A percentile compares a stretch with the other conserved stretches of the same genome.
phyloP scores from a whole-genome alignment of 139 green algal genomes.

The Penium margaritaceum region DNA sequence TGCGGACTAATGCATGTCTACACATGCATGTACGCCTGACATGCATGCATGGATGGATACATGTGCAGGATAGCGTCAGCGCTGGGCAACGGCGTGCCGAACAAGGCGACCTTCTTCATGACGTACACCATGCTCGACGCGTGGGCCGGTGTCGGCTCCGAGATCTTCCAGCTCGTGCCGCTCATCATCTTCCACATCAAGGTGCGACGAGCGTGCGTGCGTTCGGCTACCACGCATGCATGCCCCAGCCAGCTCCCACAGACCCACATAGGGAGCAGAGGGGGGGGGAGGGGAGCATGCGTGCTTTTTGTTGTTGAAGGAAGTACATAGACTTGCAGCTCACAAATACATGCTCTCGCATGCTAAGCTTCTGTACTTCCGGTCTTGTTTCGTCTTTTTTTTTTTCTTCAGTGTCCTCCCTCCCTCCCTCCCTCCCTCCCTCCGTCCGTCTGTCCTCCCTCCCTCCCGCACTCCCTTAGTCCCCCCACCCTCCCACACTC shows the following conservation, averaged over 20 bases:
- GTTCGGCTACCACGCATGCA: neutral
- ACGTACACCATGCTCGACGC: constrained; percentile 42
- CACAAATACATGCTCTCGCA: neutral
- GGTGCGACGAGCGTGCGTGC: neutral
- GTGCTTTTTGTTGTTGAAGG: neutral
- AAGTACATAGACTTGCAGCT: neutral
- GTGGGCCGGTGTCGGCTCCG: constrained; percentile 30
- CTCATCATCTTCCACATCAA: constrained; percentile 41
- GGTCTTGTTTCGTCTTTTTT: neutral
- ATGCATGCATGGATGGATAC: too few species aligned
- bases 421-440: too few species aligned
- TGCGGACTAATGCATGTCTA: constrained; percentile 9
- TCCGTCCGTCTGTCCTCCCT: too few species aligned
- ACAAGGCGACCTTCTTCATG: constrained; percentile 45
- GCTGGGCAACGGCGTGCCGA: constrained; percentile 19
- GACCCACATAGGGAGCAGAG: too few species aligned
- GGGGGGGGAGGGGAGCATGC: neutral
- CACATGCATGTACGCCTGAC: constrained; percentile 15
- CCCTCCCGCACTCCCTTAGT: too few species aligned
- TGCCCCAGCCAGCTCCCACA: neutral
- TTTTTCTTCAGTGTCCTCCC: too few species aligned
- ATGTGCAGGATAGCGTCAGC: too few species aligned
- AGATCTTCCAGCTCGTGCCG: constrained; percentile 22
- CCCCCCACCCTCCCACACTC: too few species aligned
- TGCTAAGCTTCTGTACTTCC: neutral